Evolutionary conservation across 495 filamentous ascomycete genomes (phyloP), one percentile per base, ranked within the genome.

Genomic region (Extremus antarcticus): DNA sequence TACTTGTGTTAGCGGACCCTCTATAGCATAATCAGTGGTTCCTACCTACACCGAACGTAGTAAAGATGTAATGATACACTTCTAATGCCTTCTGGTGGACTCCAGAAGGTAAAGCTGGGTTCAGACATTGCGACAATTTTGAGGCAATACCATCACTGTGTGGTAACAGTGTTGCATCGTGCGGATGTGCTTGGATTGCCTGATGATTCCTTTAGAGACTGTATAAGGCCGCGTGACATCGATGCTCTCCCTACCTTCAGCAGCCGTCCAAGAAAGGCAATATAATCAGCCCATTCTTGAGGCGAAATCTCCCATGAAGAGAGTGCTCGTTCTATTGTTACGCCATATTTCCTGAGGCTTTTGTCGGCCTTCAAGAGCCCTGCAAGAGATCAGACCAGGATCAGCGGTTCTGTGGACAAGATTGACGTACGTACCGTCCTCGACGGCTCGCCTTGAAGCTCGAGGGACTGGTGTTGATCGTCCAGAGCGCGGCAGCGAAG

Each of bases 241-340:
- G n/a, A n/a, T 35, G 29, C 29, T 35, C 13, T 35, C 7, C 68
- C 57, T 62, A 91, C 90, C 81, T 96, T 98, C 51, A 96, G 73
- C 22, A 98, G 74, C 32, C 92, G 83, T 63, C 84, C 89, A 29
- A 99, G 75, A 67, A 97, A 97, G 10, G 91, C 94, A 65, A 99
- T 97, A 65, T 99, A 99, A 68, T 99, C 92, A 32, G 94, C 91
- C 92, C 92, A 99, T 80, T 97, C 92, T 70, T 96, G 88, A 59
- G 95, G 74, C 47, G 88, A 81, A 20, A 85, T 90, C 70, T 99
- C 92, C 71, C 96, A 99, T 24, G 94, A 72, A 24, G 87, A 82
- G 59, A 99, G 76, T 39, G 90, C 87, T 67, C 90, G 77, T 65
- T 96, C 90, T 53, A 99, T 82, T 49, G 81, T 83, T 39, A 84